Conservation (phyloP, 1,284 basidiomycete genomes). For the Somion occarium region DNA sequence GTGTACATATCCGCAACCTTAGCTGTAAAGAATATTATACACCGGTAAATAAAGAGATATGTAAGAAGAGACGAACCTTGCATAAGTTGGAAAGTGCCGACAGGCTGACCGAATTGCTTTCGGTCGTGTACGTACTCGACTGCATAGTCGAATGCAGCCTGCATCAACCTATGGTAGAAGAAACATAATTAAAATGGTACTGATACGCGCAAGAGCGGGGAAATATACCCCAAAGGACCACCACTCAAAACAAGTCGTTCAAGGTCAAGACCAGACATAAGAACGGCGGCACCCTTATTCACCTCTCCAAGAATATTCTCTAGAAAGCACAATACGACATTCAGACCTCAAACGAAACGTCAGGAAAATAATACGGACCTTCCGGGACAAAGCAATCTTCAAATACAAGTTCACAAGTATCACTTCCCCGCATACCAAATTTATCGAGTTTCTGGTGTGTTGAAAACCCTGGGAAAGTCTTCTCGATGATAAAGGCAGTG, state of each 20-base stretch:
- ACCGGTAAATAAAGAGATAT: background rate
- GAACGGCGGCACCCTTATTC: conserved; percentile 77
- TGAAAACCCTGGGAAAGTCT: conserved; percentile 78
- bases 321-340: conserved; percentile 22
- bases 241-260: conserved; percentile 91
- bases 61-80: conserved; percentile 57
- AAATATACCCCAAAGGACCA: conserved; percentile 62
- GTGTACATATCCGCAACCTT: conserved; percentile 96
- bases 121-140: conserved; percentile 88
- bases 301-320: conserved; percentile 84
- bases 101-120: conserved; percentile 82
- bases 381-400: conserved; percentile 87
- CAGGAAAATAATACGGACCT: conserved; percentile 37
- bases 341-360: background rate
- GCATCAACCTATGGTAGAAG: conserved; percentile 78
- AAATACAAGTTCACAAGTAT: conserved; percentile 93
- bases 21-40: conserved; percentile 32
- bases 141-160: conserved; percentile 88
- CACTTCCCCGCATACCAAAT: conserved; percentile 93
- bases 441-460: conserved; percentile 92
- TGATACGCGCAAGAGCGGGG: too few relatives aligned
- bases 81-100: conserved; percentile 95
- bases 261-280: conserved; percentile 93
- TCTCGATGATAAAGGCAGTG: conserved; percentile 90
- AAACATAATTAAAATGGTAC: too few relatives aligned